A percentile compares a stretch with the other conserved stretches of the same genome.
These are phyloP conservation scores for Candida ortonii DNA, from an alignment of 805 yeast genomes.

Conservation along the genomic window DNA sequence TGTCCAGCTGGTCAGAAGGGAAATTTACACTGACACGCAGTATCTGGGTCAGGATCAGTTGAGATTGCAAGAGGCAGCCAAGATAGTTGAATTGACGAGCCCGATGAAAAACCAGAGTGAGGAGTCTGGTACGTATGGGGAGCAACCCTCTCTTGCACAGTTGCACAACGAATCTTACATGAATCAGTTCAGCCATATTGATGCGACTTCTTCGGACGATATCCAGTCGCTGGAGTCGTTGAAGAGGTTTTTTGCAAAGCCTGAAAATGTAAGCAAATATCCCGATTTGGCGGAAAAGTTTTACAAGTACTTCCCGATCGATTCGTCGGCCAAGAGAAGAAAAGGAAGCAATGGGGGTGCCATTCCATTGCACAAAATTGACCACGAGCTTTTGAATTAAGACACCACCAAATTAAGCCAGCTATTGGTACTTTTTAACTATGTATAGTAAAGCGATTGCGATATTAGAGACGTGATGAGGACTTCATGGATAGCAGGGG, in stretches of 20 bases:
- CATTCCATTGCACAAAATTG: conserved; percentile 7
- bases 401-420: no score
- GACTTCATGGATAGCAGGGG: no score
- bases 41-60: conserved; percentile 3
- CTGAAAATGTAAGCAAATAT: conserved; percentile 15
- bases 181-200: background rate
- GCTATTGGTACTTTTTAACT: no score
- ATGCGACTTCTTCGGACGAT: conserved; percentile 11
- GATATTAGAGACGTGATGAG: no score
- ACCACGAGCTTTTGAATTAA: conserved; percentile 5
- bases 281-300: conserved; percentile 21
- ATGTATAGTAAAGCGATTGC: no score
- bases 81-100: conserved; percentile 9
- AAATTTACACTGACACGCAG: conserved; percentile 6
- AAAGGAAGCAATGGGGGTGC: conserved; percentile 5
- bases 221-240: conserved; percentile 14
- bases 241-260: conserved; percentile 12
- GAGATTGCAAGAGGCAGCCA: conserved; percentile 7
- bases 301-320: conserved; percentile 16
- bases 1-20: conserved; percentile 26
- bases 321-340: conserved; percentile 10
- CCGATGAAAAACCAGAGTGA: conserved; percentile 3
- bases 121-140: no score
- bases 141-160: no score
- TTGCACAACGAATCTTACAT: background rate